Percentiles rank a stretch among this genome's conserved stretches.
phyloP scores from a whole-genome alignment of 345 rosid genomes.

The Carallia pectinifolia region DNA sequence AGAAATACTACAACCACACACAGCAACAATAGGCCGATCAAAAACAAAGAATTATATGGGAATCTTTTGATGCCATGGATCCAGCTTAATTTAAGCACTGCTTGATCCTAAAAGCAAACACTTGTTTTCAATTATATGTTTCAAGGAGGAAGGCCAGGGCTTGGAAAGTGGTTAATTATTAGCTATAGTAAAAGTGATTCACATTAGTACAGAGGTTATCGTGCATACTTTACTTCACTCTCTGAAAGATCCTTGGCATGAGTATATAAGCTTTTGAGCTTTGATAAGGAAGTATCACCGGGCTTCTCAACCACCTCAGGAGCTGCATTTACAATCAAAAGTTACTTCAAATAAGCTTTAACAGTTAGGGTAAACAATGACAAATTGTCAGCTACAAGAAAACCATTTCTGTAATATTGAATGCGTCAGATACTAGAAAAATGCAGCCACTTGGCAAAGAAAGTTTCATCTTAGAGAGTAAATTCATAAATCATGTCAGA shows the following conservation, averaged over 20 bases:
- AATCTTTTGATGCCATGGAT: not conserved
- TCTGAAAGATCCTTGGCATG: conserved; percentile 91
- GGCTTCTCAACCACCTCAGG: conserved; percentile 94
- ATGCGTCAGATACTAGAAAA: not conserved
- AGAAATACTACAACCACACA: conserved; percentile 48
- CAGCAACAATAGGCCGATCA: not conserved
- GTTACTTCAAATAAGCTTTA: conserved; percentile 8
- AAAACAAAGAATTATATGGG: not conserved
- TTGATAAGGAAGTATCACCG: conserved; percentile 67
- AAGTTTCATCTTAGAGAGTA: not conserved
- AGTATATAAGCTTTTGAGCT: conserved; percentile 55
- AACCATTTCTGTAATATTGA: not conserved
- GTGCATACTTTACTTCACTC: conserved; percentile 65
- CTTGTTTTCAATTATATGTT: not conserved
- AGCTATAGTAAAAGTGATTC: too few relatives aligned
- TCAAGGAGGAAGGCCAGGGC: too few relatives aligned
- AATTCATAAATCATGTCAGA: not conserved
- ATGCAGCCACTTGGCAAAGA: not conserved
- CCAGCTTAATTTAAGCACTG: too few relatives aligned
- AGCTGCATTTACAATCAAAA: conserved; percentile 47
- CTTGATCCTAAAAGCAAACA: too few relatives aligned
- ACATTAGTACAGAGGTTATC: not conserved
- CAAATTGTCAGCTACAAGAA: not conserved
- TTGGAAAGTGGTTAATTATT: too few relatives aligned
- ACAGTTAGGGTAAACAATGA: not conserved